Conservation (phyloP, 257 asterid genomes). For the Solanum stenotomum region DNA sequence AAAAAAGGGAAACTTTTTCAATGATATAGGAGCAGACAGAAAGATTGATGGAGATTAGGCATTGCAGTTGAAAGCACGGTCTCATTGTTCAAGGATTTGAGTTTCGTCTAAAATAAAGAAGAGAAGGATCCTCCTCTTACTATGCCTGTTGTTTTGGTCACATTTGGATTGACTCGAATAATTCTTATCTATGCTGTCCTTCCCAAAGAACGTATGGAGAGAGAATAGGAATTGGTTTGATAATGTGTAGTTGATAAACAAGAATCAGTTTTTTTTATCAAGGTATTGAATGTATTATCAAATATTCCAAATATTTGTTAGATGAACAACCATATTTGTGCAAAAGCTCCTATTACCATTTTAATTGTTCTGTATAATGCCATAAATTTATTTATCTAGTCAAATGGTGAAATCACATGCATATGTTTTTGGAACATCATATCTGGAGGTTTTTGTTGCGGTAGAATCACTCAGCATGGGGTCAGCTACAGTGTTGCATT, state of each 20-base stretch:
- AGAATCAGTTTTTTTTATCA: not conserved
- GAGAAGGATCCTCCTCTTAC: not conserved
- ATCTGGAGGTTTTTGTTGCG: not conserved
- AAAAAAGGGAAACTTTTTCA: not conserved
- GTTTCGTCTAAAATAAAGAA: constrained; percentile 5
- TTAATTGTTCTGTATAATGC: too few relatives aligned
- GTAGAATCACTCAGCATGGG: not conserved
- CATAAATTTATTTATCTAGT: too few relatives aligned
- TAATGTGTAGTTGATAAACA: not conserved
- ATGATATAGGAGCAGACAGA: not conserved
- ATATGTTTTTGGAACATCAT: not conserved
- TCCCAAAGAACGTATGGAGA: not conserved
- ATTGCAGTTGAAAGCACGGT: not conserved
- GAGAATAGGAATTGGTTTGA: not conserved
- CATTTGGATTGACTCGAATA: not conserved
- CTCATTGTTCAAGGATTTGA: constrained; percentile 24
- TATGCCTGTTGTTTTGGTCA: not conserved
- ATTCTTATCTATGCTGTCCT: not conserved
- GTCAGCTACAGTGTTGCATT: not conserved
- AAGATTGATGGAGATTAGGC: not conserved
- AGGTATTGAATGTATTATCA: not conserved
- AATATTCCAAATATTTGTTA: not conserved
- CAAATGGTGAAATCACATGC: not conserved
- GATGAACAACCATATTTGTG: not conserved
- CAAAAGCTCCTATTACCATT: not conserved